phyloP scores from a whole-genome alignment of 352 stramenopile species.

The Phytopythium vexans region DNA sequence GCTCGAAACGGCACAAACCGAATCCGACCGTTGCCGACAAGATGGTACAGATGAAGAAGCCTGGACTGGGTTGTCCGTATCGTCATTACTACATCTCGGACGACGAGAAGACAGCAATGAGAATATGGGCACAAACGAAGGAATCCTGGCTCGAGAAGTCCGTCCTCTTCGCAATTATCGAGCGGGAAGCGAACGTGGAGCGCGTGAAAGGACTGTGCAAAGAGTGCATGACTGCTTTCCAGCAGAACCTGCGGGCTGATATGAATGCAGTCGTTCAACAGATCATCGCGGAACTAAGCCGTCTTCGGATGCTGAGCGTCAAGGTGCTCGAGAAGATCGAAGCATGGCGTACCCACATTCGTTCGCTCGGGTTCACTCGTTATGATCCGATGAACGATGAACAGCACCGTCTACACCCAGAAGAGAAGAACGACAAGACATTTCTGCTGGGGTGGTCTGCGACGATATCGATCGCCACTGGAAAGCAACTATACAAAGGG shows the following conservation, averaged over 20 bases:
- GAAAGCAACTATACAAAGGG: conserved; percentile 59
- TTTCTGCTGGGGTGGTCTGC: conserved; percentile 54
- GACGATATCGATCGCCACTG: conserved; percentile 67
- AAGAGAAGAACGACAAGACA: conserved; percentile 3
- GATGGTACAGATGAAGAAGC: conserved; percentile 9
- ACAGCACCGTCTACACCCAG: neutral
- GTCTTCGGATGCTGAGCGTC: conserved; percentile 58
- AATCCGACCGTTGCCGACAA: neutral
- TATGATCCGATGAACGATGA: conserved; percentile 17
- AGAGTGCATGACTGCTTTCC: conserved; percentile 66
- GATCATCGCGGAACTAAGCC: conserved; percentile 49
- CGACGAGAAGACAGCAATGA: conserved; percentile 58
- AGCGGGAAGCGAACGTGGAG: conserved; percentile 55
- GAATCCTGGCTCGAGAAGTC: conserved; percentile 68
- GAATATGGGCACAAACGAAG: conserved; percentile 50
- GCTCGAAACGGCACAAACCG: conserved; percentile 22
- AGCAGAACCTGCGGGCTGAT: conserved; percentile 54
- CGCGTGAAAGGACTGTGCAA: conserved; percentile 24
- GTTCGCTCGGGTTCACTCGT: conserved; percentile 44
- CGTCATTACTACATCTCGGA: conserved; percentile 75
- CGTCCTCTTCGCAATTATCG: conserved; percentile 50
- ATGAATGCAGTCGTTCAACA: conserved; percentile 29
- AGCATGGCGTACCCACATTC: conserved; percentile 48
- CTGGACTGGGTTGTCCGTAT: conserved; percentile 55
- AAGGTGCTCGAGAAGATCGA: conserved; percentile 71